Base-by-base conservation (phyloP, 2,329 filamentous ascomycete species). In the Nemania sp. region DNA sequence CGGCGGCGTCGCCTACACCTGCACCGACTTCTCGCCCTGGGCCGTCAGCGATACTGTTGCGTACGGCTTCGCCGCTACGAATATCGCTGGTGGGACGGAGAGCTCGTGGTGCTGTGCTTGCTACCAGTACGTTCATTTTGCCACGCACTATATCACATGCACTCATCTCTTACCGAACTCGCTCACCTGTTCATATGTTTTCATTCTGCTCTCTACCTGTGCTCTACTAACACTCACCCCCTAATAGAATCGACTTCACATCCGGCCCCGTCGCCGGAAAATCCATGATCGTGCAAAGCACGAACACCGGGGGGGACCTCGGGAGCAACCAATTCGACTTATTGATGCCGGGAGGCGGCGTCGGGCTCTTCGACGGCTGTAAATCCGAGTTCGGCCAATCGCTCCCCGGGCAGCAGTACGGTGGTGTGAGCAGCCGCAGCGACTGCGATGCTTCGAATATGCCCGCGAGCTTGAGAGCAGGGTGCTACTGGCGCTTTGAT, bases 281-380 rank as follows among this genome's bases (percentile, higher is more conserved):
- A 70, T 77, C 73, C 44, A 80, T 83, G 77, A 74, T 83, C 49
- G 75, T 83, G 11, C 81, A 84, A 60, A 75, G 78, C 15, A 82
- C 79, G 4, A 84, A 84, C 64, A 83, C 80, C 3, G 81, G 79
- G 31, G 73, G 72, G 28, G 80, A 82, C 66, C 70, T 82, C 3
- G 73, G 72, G 28, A 59, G 63, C 22, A 80, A 80, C 61, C 79
- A 82, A 37, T 82, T 82, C 64, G 79, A 81, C 67, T 57, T 82
- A 19, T 47, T 74, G 65, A 73, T 76, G 31, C 73, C 73, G 3
- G 78, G 77, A 7, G 77, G 78, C 52, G 78, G 78, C 24, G 73
- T 79, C 14, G 79, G 79, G 34, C 68, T 74, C 55, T 79, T 73
- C 66, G 73, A 78, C 60, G 77, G 69, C 8, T 79, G 77, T 64